Conservation (phyloP, 1,284 basidiomycete genomes). For the Fereydounia khargensis region DNA sequence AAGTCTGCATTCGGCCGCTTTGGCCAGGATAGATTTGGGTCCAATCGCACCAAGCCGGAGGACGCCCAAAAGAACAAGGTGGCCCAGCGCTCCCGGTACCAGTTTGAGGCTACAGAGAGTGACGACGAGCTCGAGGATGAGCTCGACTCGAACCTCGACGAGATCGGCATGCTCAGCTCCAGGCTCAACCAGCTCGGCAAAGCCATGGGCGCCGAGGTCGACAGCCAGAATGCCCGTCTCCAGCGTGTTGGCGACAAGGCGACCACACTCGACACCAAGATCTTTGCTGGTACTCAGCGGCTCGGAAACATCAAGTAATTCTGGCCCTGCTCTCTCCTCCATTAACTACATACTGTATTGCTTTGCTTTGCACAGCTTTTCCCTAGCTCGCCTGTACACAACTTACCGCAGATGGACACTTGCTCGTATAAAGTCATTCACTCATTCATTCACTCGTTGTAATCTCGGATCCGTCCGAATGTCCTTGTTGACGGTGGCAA, state of each 20-base stretch:
- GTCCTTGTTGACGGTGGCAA: no score
- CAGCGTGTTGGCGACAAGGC: constrained; percentile 52
- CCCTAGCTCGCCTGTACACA: no score
- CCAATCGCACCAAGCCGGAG: constrained; percentile 19
- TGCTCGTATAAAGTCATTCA: no score
- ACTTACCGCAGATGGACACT: no score
- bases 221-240: constrained; percentile 50
- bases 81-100: constrained; percentile 77
- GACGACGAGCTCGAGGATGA: constrained; percentile 83
- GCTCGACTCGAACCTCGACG: constrained; percentile 85
- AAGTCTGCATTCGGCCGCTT: constrained; percentile 37
- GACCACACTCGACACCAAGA: constrained; percentile 47
- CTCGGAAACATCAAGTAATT: constrained; percentile 46
- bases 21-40: constrained; percentile 40
- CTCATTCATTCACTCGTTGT: no score
- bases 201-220: constrained; percentile 68
- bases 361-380: neutral
- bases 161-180: constrained; percentile 77
- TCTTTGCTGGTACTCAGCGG: constrained; percentile 50
- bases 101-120: constrained; percentile 91
- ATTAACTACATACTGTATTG: no score
- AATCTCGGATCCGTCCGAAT: no score
- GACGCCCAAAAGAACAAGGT: constrained; percentile 21
- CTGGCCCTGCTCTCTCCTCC: neutral
- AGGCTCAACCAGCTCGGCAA: constrained; percentile 79